These are phyloP conservation scores for Herpetomonas samuelpessoai DNA, from an alignment of 208 protist species.

Conservation along the genomic window DNA sequence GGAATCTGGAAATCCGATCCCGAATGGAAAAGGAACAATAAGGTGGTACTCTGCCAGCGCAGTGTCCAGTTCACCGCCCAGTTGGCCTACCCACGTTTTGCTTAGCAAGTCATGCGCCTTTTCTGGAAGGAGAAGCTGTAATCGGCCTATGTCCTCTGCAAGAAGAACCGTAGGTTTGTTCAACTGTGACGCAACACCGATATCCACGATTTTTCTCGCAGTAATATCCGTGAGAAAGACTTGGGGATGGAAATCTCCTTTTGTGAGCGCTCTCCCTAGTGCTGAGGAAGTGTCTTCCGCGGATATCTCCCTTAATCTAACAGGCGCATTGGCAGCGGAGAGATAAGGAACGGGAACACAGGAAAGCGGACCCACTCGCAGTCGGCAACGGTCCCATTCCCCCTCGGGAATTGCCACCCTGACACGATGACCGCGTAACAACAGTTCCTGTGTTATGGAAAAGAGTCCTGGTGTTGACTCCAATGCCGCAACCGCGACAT, in stretches of 20 bases:
- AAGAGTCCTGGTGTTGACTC: too few relatives aligned
- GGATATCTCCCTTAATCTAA: neutral
- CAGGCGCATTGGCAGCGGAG: neutral
- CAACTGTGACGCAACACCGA: constrained; percentile 11
- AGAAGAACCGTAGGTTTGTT: constrained; percentile 17
- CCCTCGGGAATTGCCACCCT: neutral
- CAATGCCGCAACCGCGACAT: too few relatives aligned
- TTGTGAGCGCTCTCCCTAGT: neutral
- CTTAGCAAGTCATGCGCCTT: neutral
- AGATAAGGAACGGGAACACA: neutral
- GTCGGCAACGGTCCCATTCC: neutral
- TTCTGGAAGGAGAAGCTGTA: too few relatives aligned
- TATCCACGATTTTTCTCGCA: neutral
- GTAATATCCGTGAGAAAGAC: neutral
- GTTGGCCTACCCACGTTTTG: neutral
- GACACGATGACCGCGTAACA: neutral
- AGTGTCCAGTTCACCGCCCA: neutral
- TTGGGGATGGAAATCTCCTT: neutral
- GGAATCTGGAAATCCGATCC: constrained; percentile 26
- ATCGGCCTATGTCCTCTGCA: neutral
- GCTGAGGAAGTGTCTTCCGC: neutral
- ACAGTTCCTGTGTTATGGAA: neutral
- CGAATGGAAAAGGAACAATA: constrained; percentile 32
- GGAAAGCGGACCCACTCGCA: neutral
- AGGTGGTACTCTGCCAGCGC: constrained; percentile 17